Evolutionary conservation across 2,329 filamentous ascomycete species (phyloP), one percentile per base, ranked within the genome.

Genomic region (Chrysoporthe cubensis): DNA sequence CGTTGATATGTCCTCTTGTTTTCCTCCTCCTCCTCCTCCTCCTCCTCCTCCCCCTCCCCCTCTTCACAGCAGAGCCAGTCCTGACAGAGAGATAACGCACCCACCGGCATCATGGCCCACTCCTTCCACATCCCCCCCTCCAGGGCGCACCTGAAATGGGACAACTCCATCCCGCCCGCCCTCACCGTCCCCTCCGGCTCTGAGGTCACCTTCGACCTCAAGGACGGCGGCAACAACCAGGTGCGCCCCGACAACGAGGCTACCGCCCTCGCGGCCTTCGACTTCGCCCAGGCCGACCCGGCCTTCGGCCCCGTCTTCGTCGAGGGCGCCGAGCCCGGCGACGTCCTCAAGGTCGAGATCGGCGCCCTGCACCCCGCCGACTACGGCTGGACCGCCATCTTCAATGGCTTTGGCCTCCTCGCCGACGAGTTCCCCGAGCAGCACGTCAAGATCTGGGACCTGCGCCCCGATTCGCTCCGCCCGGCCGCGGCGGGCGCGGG

Each of bases 301-400:
- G 83, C 81, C 59, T 80, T 84, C 64, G 84, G 84, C 0, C 84
- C 85, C 13, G 79, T 87, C 44, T 82, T 77, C 71, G 73, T 87
- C 66, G 78, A 82, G 60, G 81, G 78, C 62, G 84, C 84, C 14
- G 76, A 81, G 65, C 83, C 84, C 0, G 84, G 84, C 50, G 84
- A 86, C 72, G 81, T 85, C 1, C 77, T 87, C 40, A 81, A 83
- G 69, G 77, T 86, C 54, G 84, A 86, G 54, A 76, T 87, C 62
- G 77, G 85, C 18, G 77, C 79, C 34, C 76, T 86, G 4, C 70
- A 78, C 66, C 78, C 82, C 5, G 80, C 78, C 2, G 76, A 78
- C 65, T 86, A 81, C 77, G 85, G 84, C 42, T 87, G 84, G 84
- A 85, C 84, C 0, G 82, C 80, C n/a, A 79, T 86, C 42, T 78